A percentile compares a stretch with the other conserved stretches of the same genome.
Conservation (phyloP, 2,329 filamentous ascomycete species). For the Arthrobotrys megalospora region DNA sequence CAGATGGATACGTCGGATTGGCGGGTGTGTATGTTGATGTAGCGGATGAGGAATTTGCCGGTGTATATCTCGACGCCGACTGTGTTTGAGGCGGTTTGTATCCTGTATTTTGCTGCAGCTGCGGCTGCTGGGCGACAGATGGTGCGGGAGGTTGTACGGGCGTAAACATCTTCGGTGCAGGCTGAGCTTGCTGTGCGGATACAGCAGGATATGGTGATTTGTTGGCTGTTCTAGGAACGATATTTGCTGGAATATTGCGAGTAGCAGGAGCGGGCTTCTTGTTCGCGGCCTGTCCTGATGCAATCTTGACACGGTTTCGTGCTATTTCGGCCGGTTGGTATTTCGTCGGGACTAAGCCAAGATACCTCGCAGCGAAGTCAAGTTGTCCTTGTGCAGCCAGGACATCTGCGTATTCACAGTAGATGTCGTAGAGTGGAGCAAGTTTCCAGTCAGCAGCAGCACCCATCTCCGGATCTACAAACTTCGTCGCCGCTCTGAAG, state of each 20-base stretch:
- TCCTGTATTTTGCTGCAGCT: not conserved
- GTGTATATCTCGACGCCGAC: conserved; percentile 62
- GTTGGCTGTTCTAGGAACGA: conserved; percentile 65
- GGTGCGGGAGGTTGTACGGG: conserved; percentile 34
- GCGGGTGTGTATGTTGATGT: conserved; percentile 57
- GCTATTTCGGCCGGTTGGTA: conserved; percentile 91
- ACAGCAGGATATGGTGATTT: conserved; percentile 65
- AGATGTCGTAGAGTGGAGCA: conserved; percentile 88
- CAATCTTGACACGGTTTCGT: conserved; percentile 85
- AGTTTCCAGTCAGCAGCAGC: conserved; percentile 90
- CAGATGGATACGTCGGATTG: conserved; percentile 65
- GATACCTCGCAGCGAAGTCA: conserved; percentile 88
- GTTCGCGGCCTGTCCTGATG: conserved; percentile 76
- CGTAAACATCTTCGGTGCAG: conserved; percentile 58
- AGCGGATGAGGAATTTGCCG: conserved; percentile 65
- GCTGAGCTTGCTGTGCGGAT: conserved; percentile 33
- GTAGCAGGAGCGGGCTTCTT: conserved; percentile 64
- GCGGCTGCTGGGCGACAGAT: conserved; percentile 8
- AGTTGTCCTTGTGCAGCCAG: conserved; percentile 91
- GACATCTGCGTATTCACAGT: conserved; percentile 96
- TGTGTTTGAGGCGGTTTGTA: conserved; percentile 20
- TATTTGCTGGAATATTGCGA: conserved; percentile 35
- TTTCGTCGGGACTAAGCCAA: conserved; percentile 84
- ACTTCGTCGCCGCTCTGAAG: conserved; percentile 94
- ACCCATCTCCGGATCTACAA: conserved; percentile 81